Base-by-base conservation (phyloP, 768 basidiomycete genomes). In the Collybia mongolica region DNA sequence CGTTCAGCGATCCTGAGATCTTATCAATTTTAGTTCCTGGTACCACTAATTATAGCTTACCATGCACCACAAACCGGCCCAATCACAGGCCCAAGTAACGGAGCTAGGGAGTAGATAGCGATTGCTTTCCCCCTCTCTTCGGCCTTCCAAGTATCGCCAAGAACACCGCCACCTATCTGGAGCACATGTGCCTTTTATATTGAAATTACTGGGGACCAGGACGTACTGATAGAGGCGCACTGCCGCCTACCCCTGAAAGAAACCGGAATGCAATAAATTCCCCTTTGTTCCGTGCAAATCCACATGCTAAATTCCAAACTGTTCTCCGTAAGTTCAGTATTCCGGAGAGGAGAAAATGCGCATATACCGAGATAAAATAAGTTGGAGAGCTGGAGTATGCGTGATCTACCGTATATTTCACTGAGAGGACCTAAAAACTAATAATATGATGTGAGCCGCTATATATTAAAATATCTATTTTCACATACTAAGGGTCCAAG, bases 331-430 rank as follows among this genome's bases (percentile, higher is more conserved):
- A 58, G 20, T 23, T 11, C 18, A 24, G 17, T 19, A 23, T 17
- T 22, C 5, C 20, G 11, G 26, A 20, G 17, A 9, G n/a, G 11
- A 5, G 22, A 37, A 39, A 23, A 6, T 54, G 24, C 24, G 24
- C 24, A 26, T 65, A 11, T 60, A 86, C 84, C 79, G 1, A 89
- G 67, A 58, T 78, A 89, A 64, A 82, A 83, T 3, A 86, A n/a
- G 62, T 89, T 90, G 1, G 86, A 65, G 0, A 73, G 40, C 57
- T 86, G 88, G 0, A 90, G 57, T 0, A 88, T 81, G 1, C 71
- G 65, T 0, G 82, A 77, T n/a, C 88, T 77, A 2, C 89, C 88
- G 52, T 72, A 90, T 8, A 90, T 73, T 62, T 92, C 90, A 54
- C 81, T 83, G 18, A 90, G 57, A 0, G 89, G 90, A 0, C 83